A percentile compares a stretch with the other conserved stretches of the same genome.
Evolutionary conservation across 176 grass and related monocot species (phyloP).

Genomic region (Musa schizocarpa): DNA sequence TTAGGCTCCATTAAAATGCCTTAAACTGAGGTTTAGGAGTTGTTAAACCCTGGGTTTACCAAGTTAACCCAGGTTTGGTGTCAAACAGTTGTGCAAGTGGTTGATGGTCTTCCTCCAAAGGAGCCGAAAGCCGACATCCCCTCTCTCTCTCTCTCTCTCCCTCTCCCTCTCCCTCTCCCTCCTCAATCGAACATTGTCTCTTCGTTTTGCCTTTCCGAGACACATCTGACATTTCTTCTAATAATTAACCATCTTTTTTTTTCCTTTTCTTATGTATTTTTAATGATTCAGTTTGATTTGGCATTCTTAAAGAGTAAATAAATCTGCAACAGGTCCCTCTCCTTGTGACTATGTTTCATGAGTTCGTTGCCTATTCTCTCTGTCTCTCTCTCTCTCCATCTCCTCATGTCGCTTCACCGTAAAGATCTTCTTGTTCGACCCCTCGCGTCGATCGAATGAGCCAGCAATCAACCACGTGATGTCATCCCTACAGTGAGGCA

Average conservation of each 20-base stretch:
- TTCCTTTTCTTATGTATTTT: background rate
- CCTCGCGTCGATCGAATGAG: background rate
- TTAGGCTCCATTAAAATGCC: background rate
- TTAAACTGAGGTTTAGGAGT: slow-evolving; percentile 5
- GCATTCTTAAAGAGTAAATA: no score
- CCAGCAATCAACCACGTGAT: background rate
- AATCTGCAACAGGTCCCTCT: background rate
- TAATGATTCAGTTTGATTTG: background rate
- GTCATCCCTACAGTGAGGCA: no score
- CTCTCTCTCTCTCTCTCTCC: background rate
- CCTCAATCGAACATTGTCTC: no score
- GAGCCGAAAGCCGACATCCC: background rate
- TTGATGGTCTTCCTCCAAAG: background rate
- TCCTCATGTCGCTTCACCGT: background rate
- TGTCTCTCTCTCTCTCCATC: background rate
- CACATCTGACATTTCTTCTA: no score
- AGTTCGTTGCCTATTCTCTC: background rate
- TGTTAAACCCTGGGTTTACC: slow-evolving; percentile 5
- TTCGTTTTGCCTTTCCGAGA: no score
- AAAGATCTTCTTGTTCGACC: background rate
- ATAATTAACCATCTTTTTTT: background rate
- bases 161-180: no score
- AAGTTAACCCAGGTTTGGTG: slow-evolving; percentile 10
- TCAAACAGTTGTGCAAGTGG: background rate
- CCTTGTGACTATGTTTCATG: background rate